Evolutionary conservation across 495 filamentous ascomycete genomes (phyloP), one percentile per base, ranked within the genome.

Genomic region (Penicillium coprophilum): DNA sequence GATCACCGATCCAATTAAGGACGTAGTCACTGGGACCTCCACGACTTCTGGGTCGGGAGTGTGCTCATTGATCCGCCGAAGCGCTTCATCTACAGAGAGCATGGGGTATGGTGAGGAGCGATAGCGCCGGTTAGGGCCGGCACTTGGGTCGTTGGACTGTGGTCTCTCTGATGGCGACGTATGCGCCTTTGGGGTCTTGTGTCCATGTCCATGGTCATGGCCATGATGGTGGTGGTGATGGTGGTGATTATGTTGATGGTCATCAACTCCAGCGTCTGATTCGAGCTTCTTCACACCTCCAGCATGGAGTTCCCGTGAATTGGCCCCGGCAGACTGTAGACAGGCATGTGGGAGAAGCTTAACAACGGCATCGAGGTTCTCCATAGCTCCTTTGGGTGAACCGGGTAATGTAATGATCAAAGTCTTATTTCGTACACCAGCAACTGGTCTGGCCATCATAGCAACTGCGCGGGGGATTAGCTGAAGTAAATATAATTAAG

Each of bases 401-500:
- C 94, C 94, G 0, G 94, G 94, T 38, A 99, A 78, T 0, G 94
- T 97, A 46, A 97, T 74, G 43, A 99, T 91, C 48, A 99, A 72
- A 6, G 91, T 86, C 58, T 85, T 86, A 58, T 92, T 85, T 30
- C 94, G 81, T 11, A 95, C 87, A 10, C 94, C 94, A 46, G 95
- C 95, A 49, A 96, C 89, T 13, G 94, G 92, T 53, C 94, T 83
- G 53, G 94, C 88, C 94, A 97, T 97, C 76, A 96, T 85, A n/a
- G 93, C 95, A 74, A 97, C 91, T 96, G 58, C 6, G 40, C 20
- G 15, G 43, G 58, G 59, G 52, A 45, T 64, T 48, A 64, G 63
- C 55, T 48, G 50, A 44, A 64, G 34, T 51, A 39, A 53, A 56
- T 59, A 53, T 38, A 59, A 50, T 56, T 63, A 30, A 57, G 13